Conservation (phyloP, 2,329 filamentous ascomycete genomes). For the Penicillium carneum region DNA sequence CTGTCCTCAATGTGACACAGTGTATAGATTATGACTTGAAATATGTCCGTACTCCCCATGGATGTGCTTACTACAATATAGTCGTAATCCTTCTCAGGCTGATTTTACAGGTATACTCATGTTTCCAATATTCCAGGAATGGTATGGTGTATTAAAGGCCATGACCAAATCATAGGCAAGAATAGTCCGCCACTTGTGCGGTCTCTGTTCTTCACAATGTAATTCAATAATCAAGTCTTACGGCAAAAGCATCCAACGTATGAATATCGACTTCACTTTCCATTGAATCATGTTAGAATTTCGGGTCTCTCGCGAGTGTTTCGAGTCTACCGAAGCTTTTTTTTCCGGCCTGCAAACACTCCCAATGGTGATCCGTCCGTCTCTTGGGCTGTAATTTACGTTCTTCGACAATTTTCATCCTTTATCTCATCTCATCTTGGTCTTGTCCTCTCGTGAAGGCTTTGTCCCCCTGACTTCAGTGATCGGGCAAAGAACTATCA, state of each 20-base stretch:
- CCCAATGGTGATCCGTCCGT: background rate
- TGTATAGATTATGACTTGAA: constrained; percentile 40
- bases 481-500: background rate
- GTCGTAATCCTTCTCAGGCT: background rate
- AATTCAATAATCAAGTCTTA: too few species aligned
- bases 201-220: too few species aligned
- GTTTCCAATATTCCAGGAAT: too few species aligned
- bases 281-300: too few species aligned
- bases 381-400: background rate
- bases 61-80: background rate
- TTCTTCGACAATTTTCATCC: background rate
- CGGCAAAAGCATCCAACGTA: too few species aligned
- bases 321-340: too few species aligned
- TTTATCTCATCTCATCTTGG: background rate
- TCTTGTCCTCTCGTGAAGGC: background rate
- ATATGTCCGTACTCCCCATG: constrained; percentile 17
- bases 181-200: background rate
- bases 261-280: too few species aligned
- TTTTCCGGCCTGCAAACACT: too few species aligned
- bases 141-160: background rate
- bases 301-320: background rate
- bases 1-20: constrained; percentile 25
- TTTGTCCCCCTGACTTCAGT: background rate
- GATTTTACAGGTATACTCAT: background rate
- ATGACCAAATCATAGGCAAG: too few species aligned